Percentiles rank a stretch among this genome's conserved stretches.
Conservation (phyloP, 441 rosid genomes). For the Mallotus japonicus region DNA sequence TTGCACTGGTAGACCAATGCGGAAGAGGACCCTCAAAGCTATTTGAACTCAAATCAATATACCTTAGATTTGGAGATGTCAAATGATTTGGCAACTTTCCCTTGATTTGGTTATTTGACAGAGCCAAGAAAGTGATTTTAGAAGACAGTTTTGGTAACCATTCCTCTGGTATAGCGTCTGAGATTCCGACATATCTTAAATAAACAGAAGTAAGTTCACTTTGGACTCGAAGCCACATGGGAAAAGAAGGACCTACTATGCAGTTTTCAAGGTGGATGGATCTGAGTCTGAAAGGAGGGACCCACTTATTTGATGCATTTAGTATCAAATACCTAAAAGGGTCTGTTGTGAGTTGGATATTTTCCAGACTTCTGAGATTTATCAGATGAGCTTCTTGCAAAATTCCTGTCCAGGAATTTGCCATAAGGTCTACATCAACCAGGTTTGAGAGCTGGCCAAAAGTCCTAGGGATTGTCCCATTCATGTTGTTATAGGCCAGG, state of each 20-base stretch:
- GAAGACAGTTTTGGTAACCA: slow-evolving; percentile 40
- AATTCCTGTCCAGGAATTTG: slow-evolving; percentile 42
- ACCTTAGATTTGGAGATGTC: slow-evolving; percentile 26
- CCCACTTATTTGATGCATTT: slow-evolving; percentile 32
- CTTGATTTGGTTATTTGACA: slow-evolving; percentile 41
- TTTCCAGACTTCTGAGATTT: slow-evolving; percentile 32
- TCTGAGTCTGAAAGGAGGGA: slow-evolving; percentile 41
- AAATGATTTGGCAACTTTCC: slow-evolving; percentile 37
- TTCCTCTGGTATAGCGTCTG: slow-evolving; percentile 36
- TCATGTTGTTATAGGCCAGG: slow-evolving; percentile 42
- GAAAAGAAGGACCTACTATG: slow-evolving; percentile 39
- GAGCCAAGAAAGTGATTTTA: slow-evolving; percentile 32
- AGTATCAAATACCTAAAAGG: slow-evolving; percentile 25
- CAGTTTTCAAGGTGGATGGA: slow-evolving; percentile 37
- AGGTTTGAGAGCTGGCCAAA: slow-evolving; percentile 40
- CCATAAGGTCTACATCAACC: slow-evolving; percentile 27
- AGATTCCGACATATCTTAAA: slow-evolving; percentile 35
- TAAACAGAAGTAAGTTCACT: slow-evolving; percentile 30
- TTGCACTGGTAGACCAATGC: slow-evolving; percentile 49
- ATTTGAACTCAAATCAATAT: slow-evolving; percentile 39
- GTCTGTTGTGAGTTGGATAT: slow-evolving; percentile 31
- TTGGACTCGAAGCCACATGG: slow-evolving; percentile 45
- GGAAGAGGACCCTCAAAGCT: slow-evolving; percentile 41
- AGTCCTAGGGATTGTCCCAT: slow-evolving; percentile 43
- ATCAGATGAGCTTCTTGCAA: slow-evolving; percentile 34